Evolutionary conservation across 495 filamentous ascomycete species (phyloP), one percentile per base, ranked within the genome.

Genomic region (Neurospora africana): DNA sequence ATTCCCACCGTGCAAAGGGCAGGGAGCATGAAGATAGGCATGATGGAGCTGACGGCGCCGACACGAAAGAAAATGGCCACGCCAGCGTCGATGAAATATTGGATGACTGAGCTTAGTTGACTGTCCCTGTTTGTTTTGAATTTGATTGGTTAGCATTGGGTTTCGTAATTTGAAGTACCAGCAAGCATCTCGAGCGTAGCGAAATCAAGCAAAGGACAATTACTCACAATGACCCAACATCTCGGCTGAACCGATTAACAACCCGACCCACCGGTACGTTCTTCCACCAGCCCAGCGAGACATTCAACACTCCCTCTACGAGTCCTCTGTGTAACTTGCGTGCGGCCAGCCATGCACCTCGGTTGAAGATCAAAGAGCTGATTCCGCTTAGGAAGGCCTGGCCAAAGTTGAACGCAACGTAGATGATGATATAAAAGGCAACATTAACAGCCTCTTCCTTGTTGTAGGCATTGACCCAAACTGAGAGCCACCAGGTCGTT

Each of bases 241-340:
- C 88, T 17, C 83, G 81, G 4, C 84, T 83, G 70, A 90, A 86
- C 23, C 88, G 82, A 73, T 89, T 88, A 40, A 87, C 80, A 58
- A 89, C 84, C n/a, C 84, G 81, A 2, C 88, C 88, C 10, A 86
- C 71, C 1, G 88, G 86, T 15, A 83, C 84, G 15, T 84, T 83
- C 78, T 88, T 86, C 71, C 86, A 87, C 81, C 86, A 89, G 4
- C 81, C 80, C 21, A 88, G 79, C 9, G 87, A 84, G 19, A 86
- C 85, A 37, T 81, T 82, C 70, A 89, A 74, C 5, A 89, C 79
- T 6, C 80, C 79, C 35, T 74, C 78, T 5, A 86, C 78, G 53
- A 86, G 79, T 4, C 79, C 79, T 13, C 79, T 78, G 73, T 87
- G 86, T 13, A 89, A 75, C 6, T 74, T 74, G 39, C 83, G 76